These are phyloP conservation scores for Penicillium sp. DNA, from an alignment of 2,329 filamentous ascomycete species.

Conservation along the genomic window DNA sequence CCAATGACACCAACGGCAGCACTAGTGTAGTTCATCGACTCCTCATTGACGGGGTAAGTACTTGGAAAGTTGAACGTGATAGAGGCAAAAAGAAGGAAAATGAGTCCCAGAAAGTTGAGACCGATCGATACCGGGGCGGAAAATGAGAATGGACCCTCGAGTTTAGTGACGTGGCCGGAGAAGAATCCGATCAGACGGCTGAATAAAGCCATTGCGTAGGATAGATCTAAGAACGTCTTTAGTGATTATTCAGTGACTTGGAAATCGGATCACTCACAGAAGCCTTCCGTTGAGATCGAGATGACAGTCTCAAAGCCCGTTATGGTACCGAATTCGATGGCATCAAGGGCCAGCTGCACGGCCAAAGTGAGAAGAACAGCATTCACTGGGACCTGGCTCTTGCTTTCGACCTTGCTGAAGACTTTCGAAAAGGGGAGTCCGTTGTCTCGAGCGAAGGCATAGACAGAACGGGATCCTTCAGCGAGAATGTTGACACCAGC, in stretches of 20 bases:
- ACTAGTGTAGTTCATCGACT: conserved; percentile 62
- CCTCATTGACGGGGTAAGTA: conserved; percentile 51
- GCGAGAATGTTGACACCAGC: conserved; percentile 52
- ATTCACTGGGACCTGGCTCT: conserved; percentile 52
- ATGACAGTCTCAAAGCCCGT: conserved; percentile 61
- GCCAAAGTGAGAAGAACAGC: conserved; percentile 51
- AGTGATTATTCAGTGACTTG: neutral
- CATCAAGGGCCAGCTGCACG: conserved; percentile 56
- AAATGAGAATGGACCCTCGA: conserved; percentile 44
- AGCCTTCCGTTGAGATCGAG: conserved; percentile 59
- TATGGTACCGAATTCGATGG: conserved; percentile 58
- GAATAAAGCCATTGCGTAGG: conserved; percentile 59
- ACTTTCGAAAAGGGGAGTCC: conserved; percentile 55
- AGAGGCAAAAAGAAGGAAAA: conserved; percentile 56
- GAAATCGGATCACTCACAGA: conserved; percentile 44
- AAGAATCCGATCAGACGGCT: conserved; percentile 53
- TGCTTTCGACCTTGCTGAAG: conserved; percentile 51
- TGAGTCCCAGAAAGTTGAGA: conserved; percentile 54
- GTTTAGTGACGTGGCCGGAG: conserved; percentile 40
- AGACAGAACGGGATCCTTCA: conserved; percentile 51
- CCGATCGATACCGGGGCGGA: conserved; percentile 48
- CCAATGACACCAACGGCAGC: conserved; percentile 59
- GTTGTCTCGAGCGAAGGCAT: conserved; percentile 52
- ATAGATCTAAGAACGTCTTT: conserved; percentile 47
- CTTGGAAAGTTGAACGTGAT: conserved; percentile 61